Percentiles rank a stretch among this genome's conserved stretches.
Evolutionary conservation across 192 early-diverging fungal genomes (phyloP).

Genomic region (Gamsiella multidivaricata): DNA sequence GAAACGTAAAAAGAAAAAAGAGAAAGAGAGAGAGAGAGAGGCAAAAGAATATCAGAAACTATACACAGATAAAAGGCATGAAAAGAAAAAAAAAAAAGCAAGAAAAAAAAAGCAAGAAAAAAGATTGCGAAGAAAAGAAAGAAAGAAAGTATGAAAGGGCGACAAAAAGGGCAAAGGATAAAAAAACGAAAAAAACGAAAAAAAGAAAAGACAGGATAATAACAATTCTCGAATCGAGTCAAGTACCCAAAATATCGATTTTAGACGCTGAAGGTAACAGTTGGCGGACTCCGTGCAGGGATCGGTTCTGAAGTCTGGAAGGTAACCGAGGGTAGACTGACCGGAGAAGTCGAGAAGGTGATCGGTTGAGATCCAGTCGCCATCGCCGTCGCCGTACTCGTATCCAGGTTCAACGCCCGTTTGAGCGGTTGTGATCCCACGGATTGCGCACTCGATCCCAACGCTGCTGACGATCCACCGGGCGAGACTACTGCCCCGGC

Average conservation of each 20-base stretch:
- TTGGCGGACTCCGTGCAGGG: slow-evolving; percentile 1
- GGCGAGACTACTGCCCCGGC: too few relatives aligned
- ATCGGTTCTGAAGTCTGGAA: background rate
- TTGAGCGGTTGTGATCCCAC: slow-evolving; percentile 15
- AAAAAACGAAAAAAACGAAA: background rate
- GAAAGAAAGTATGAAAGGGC: background rate
- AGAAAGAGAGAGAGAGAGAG: background rate
- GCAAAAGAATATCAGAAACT: background rate
- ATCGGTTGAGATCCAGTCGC: background rate
- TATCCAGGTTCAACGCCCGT: slow-evolving; percentile 6
- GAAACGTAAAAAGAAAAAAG: slow-evolving; percentile 8
- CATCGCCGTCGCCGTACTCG: background rate
- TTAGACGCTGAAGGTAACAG: slow-evolving; percentile 22
- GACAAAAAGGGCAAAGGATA: background rate
- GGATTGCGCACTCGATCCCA: background rate
- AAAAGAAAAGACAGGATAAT: background rate
- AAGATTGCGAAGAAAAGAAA: background rate
- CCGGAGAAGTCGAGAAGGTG: background rate
- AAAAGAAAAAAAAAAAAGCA: background rate
- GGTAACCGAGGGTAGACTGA: background rate
- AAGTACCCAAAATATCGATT: too few relatives aligned
- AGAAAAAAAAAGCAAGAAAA: background rate
- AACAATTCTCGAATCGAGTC: background rate
- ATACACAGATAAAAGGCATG: background rate
- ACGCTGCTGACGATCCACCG: background rate